Evolutionary conservation across 163 green algal genomes (phyloP), one percentile per base, ranked within the genome.

Genomic region (Scenedesmus sp.): DNA sequence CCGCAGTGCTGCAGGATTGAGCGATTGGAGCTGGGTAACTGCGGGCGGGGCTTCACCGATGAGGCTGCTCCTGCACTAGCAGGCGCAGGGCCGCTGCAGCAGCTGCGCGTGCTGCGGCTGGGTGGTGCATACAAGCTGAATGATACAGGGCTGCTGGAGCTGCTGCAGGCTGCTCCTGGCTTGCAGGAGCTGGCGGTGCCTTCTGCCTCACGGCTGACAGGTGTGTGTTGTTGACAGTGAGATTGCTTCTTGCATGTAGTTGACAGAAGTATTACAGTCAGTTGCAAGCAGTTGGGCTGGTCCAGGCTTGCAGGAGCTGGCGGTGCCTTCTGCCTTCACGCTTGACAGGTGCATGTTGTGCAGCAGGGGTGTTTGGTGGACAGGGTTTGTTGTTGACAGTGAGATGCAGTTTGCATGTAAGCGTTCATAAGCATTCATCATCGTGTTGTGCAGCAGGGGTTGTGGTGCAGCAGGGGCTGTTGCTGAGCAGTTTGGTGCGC

Each of bases 31-130:
- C 88, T 97, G 62, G 91, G 94, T 3, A 90, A 94, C 55, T 97
- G 95, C 84, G 96, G 96, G 18, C 88, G 95, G 0, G 94, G 94
- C 15, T 93, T 97, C 16, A 93, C 85, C 20, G 95, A 97, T 74
- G 89, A 57, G 12, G 92, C 93, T 18, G 96, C 93, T 3, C 88
- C 56, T 6, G 89, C 87, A 13, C 60, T 97, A 55, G 91, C 93
- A 20, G 88, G 23, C 16, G 88, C 74, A 4, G 94, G 73, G 34
- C 82, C 60, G n/a, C 91, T 97, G 87, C 84, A 84, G 16, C 84
- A 9, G 64, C 92, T 96, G 89, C 54, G 23, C 3, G 34, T 82
- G 84, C 87, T 97, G 89, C 34, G 62, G 13, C 88, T 97, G 57
- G 90, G 70, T 26, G 95, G 94, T 54, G 94, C 96, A 0, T 97